These are phyloP conservation scores for Trichoderma endophyticum DNA, from an alignment of 2,329 filamentous ascomycete species.

Conservation along the genomic window DNA sequence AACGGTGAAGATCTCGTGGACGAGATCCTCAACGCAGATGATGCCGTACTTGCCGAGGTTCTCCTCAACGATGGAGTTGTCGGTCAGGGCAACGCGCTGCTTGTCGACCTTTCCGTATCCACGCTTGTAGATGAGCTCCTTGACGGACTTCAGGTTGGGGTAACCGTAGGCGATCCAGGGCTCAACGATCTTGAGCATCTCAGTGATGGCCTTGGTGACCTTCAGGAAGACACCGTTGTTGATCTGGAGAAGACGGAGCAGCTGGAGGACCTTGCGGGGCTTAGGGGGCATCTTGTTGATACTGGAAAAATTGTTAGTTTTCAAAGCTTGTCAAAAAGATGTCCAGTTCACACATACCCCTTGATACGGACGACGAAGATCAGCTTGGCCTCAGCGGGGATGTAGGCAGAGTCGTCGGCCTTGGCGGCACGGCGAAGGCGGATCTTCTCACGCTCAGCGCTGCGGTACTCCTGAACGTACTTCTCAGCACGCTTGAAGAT, in stretches of 20 bases:
- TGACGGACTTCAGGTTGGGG: slow-evolving; percentile 98
- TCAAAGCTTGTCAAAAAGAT: no score
- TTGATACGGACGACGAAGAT: slow-evolving; percentile 99
- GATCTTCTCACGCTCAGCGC: slow-evolving; percentile 97
- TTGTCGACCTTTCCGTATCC: slow-evolving; percentile 99
- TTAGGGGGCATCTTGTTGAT: slow-evolving; percentile 99
- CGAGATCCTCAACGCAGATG: slow-evolving; percentile 98
- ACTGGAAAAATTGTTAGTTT: slow-evolving; percentile 47
- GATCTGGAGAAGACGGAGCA: slow-evolving; percentile 99
- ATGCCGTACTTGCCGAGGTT: slow-evolving; percentile 97
- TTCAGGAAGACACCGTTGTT: slow-evolving; percentile 99
- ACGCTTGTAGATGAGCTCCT: slow-evolving; percentile 99
- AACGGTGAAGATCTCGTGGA: slow-evolving; percentile 98
- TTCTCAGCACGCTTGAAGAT: slow-evolving; percentile 99
- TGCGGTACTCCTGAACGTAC: slow-evolving; percentile 99
- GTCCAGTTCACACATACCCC: slow-evolving; percentile 58
- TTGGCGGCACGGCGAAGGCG: slow-evolving; percentile 86
- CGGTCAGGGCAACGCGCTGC: slow-evolving; percentile 92
- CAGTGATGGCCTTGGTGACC: slow-evolving; percentile 93
- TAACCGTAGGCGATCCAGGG: slow-evolving; percentile 99
- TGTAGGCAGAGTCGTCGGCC: slow-evolving; percentile 88
- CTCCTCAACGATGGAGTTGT: slow-evolving; percentile 97
- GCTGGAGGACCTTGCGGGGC: slow-evolving; percentile 99
- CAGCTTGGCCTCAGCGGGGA: slow-evolving; percentile 91
- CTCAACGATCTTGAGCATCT: slow-evolving; percentile 98